Base-by-base conservation (phyloP, 129 eudicot genomes). In the Tagetes patula region DNA sequence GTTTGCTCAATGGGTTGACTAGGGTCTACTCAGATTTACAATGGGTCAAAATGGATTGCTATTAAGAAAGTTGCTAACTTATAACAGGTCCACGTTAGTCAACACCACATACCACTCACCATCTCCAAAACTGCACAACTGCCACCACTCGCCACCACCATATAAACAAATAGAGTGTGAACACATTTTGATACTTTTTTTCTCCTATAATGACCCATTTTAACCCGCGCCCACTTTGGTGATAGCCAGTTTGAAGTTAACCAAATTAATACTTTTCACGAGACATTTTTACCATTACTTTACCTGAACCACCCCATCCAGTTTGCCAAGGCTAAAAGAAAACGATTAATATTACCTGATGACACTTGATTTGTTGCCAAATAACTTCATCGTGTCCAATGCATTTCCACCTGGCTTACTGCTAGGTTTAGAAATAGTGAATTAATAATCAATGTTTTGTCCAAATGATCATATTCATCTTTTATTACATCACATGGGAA, bases 321-420 rank as follows among this genome's bases (percentile, higher is more conserved):
- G 10, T 65, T 40, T 65, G 13, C 47, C 1, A 14, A 14, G 48
- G 39, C 42, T n/a, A 9, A 38, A 8, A 65, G 55, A 27, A 11
- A 30, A 54, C 8, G 14, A 59, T 32, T 20, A 74, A 54, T n/a
- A 45, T 60, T 84, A 90, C 98, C 98, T 80, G n/a, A 90, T 72
- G 42, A 90, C 96, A 82, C 91, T 94, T 60, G 98, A 81, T 81
- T 82, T 94, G 78, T 77, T 80, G 43, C 97, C 96, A 78, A 87
- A 90, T 69, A 86, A 80, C 88, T 94, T 94, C 78, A 81, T 71
- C 53, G 92, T 77, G 85, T 90, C 97, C 78, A 88, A 83, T 48
- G 88, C 93, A 82, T 79, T 78, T 71, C 85, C 92, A 79, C 93
- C 82, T 45, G 89, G 49, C 84, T 87, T 94, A 82, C 98, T 94